Base-by-base conservation (phyloP, 2,329 filamentous ascomycete species). In the Lomentospora prolificans region DNA sequence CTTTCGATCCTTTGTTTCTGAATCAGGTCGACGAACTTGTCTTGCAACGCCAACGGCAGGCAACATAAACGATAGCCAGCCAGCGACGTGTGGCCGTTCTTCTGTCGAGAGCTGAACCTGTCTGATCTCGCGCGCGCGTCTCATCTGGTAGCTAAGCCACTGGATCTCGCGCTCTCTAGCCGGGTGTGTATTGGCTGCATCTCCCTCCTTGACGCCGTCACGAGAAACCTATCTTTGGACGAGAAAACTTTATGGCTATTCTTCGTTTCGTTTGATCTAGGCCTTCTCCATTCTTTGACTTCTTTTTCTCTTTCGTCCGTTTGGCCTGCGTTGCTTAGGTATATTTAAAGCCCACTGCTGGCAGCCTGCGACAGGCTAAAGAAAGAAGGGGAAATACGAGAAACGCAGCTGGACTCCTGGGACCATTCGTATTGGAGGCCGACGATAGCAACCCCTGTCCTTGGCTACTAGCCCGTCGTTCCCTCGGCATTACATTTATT, bases 1-100 rank as follows among this genome's bases (percentile, higher is more conserved):
- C 50, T 28, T 51, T 19, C 24, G 27, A 48, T 25, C 44, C 44
- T 48, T 48, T 48, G 44, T 51, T 51, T 51, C 50, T 33, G 50
- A 51, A 51, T 51, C 50, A 51, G 30, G 27, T 51, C 50, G 27
- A 41, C 36, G 36, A 41, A 17, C n/a, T 17, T 41, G 36, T 41
- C 36, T 41, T 41, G 36, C 36, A 41, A n/a, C n/a, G 36, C 36
- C 36, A 17, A 41, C 36, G 19, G 36, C n/a, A 17, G 36, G n/a
- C n/a, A n/a, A n/a, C n/a, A n/a, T n/a, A n/a, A n/a, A n/a, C n/a
- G n/a, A n/a, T n/a, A n/a, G n/a, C n/a, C n/a, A n/a, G n/a, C n/a
- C n/a, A n/a, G n/a, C n/a, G n/a, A n/a, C n/a, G n/a, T n/a, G n/a
- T n/a, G n/a, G n/a, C n/a, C 8, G 22, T 6, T 48, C 17, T 25